Base-by-base conservation (phyloP, 1,284 basidiomycete genomes). In the Apiotrichum montevideense region DNA sequence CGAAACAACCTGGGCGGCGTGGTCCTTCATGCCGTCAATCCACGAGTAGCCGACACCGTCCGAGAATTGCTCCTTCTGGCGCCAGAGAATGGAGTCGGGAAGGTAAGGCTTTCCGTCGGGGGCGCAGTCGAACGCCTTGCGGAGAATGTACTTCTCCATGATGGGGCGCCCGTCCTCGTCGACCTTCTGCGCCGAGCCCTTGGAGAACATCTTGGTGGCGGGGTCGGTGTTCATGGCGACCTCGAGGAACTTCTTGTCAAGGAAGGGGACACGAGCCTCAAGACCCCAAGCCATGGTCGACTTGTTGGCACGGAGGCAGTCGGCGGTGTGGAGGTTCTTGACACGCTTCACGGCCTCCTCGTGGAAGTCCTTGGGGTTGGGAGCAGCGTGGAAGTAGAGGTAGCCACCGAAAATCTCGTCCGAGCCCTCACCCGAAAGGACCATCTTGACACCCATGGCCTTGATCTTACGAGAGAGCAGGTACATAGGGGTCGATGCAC, bases 401-500 rank as follows among this genome's bases (percentile, higher is more conserved):
- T 99, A 99, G 13, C 93, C 94, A 77, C 96, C 96, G 55, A 97
- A 85, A 64, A 98, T 93, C 78, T 99, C 96, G 70, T 99, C 96
- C 58, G 90, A 93, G 35, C 96, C 96, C 77, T 99, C 96, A 39
- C 96, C 96, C 62, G 88, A 92, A 42, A 99, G 82, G 3, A 99
- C 96, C 96, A 99, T 99, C 81, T 99, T 99, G 63, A 99, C 96
- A 63, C 96, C 96, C 88, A 94, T 98, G 3, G 96, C 95, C 80
- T 98, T 99, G 82, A 98, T 96, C 81, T 98, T 98, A 56, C 96
- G 84, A 74, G 88, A 92, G 58, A 98, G 84, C 39, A 99, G 84
- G 70, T 77, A 77, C 77, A 79, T 79, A 14, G 96, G 95, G 6
- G 95, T 98, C 67, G 90, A 94, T 4, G 96, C 96, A 57, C 96